These are phyloP conservation scores for Blastobotrys niveus DNA, from an alignment of 1,139 yeast species.

Conservation along the genomic window DNA sequence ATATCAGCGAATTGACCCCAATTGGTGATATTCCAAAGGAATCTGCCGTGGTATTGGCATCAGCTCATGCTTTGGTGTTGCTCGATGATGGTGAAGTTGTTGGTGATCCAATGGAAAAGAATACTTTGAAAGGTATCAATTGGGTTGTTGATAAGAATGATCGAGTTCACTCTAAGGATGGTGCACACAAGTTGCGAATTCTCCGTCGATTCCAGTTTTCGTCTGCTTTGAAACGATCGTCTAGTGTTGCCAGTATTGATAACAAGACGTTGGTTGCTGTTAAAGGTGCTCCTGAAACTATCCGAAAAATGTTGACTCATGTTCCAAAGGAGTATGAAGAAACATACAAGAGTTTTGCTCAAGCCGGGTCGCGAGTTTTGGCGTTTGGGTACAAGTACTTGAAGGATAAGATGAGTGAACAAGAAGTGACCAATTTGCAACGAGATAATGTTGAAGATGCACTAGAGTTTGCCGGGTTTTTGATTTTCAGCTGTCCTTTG, in stretches of 20 bases:
- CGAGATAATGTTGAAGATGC: slow-evolving; percentile 74
- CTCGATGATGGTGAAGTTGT: slow-evolving; percentile 95
- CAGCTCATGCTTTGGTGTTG: slow-evolving; percentile 93
- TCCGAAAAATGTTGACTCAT: slow-evolving; percentile 63
- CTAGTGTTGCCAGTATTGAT: slow-evolving; percentile 70
- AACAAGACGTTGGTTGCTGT: slow-evolving; percentile 68
- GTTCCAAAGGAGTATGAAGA: slow-evolving; percentile 81
- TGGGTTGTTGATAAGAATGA: slow-evolving; percentile 83
- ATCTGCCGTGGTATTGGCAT: slow-evolving; percentile 74
- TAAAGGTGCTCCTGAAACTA: slow-evolving; percentile 99
- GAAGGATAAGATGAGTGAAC: slow-evolving; percentile 46
- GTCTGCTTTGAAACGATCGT: slow-evolving; percentile 89
- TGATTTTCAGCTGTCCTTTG: slow-evolving; percentile 96
- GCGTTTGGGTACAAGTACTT: slow-evolving; percentile 84
- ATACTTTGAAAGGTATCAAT: slow-evolving; percentile 79
- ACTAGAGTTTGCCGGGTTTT: slow-evolving; percentile 81
- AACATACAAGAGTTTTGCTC: slow-evolving; percentile 82
- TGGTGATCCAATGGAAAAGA: slow-evolving; percentile 99
- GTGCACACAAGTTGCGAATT: slow-evolving; percentile 52
- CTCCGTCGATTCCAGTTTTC: slow-evolving; percentile 95
- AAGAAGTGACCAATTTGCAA: slow-evolving; percentile 50
- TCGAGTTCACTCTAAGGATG: slow-evolving; percentile 25
- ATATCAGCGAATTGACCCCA: slow-evolving; percentile 51
- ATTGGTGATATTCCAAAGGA: slow-evolving; percentile 59
- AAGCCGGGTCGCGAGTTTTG: slow-evolving; percentile 93